These are phyloP conservation scores for Tremella mesenterica DNA, from an alignment of 768 basidiomycete genomes.

Conservation along the genomic window DNA sequence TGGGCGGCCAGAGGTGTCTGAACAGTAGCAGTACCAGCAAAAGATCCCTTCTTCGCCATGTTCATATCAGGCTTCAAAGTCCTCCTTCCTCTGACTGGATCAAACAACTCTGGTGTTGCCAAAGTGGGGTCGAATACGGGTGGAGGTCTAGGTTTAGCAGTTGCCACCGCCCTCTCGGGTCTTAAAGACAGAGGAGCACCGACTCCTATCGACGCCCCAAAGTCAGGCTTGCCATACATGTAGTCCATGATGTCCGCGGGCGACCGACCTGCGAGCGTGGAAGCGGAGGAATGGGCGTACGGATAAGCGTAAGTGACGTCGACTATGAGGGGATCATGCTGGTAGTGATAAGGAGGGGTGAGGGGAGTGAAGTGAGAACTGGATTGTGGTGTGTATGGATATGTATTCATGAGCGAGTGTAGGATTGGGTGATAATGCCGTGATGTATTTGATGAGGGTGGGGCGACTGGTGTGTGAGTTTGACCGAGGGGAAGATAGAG, in stretches of 20 bases:
- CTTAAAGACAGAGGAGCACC: not conserved
- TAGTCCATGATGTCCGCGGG: not conserved
- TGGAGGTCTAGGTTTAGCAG: not conserved
- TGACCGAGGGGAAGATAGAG: no score
- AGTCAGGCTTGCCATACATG: not conserved
- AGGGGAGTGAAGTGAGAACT: no score
- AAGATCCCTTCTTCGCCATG: slow-evolving; percentile 21
- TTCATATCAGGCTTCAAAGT: slow-evolving; percentile 20
- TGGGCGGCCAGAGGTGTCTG: slow-evolving; percentile 32
- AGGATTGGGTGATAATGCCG: no score
- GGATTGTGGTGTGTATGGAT: no score
- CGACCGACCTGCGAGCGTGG: no score
- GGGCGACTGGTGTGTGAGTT: no score
- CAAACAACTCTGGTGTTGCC: not conserved
- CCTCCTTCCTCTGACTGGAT: not conserved
- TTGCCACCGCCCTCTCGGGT: not conserved
- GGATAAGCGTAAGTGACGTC: not conserved
- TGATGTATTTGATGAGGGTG: no score
- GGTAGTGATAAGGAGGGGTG: no score
- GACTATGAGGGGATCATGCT: not conserved
- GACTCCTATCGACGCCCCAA: not conserved
- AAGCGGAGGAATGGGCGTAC: not conserved
- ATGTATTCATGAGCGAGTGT: no score
- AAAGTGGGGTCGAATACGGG: not conserved
- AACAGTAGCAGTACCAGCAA: slow-evolving; percentile 18